Conservation (phyloP, 1,284 basidiomycete species). For the Inonotus obliquus region DNA sequence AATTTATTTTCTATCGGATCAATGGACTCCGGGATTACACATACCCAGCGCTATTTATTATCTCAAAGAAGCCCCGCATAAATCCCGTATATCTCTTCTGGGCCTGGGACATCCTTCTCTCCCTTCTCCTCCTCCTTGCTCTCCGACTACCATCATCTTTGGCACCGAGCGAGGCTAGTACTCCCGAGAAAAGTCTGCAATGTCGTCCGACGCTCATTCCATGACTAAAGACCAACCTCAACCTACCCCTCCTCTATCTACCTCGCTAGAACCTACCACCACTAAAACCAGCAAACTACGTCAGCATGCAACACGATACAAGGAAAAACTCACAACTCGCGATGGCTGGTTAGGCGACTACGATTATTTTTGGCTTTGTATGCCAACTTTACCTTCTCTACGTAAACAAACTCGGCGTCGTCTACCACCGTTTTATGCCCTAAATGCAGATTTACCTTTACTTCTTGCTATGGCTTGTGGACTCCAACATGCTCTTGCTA, state of each 20-base stretch:
- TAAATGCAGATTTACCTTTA: conserved; percentile 66
- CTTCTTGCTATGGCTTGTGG: conserved; percentile 64
- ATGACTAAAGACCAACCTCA: conserved; percentile 27
- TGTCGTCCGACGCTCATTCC: conserved; percentile 22
- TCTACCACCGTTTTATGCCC: conserved; percentile 67
- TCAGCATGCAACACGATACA: conserved; percentile 16
- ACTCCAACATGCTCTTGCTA: conserved; percentile 75
- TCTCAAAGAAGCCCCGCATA: too few relatives aligned
- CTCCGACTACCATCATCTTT: background rate
- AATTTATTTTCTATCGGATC: too few relatives aligned
- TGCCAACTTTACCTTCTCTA: conserved; percentile 47
- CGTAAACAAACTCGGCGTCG: conserved; percentile 35
- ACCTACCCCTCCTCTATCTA: conserved; percentile 20
- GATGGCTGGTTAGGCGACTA: conserved; percentile 78
- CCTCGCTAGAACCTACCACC: background rate
- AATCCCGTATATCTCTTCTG: too few relatives aligned
- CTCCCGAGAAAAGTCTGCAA: conserved; percentile 1
- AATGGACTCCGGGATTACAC: too few relatives aligned
- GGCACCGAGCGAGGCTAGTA: background rate
- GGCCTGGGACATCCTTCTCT: background rate
- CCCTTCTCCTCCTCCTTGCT: background rate
- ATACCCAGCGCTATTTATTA: too few relatives aligned
- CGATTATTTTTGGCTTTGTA: conserved; percentile 70
- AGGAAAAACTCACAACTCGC: conserved; percentile 38
- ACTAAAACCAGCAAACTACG: background rate